Conservation (phyloP, 2,329 filamentous ascomycete species). For the Colletotrichum chrysophilum region DNA sequence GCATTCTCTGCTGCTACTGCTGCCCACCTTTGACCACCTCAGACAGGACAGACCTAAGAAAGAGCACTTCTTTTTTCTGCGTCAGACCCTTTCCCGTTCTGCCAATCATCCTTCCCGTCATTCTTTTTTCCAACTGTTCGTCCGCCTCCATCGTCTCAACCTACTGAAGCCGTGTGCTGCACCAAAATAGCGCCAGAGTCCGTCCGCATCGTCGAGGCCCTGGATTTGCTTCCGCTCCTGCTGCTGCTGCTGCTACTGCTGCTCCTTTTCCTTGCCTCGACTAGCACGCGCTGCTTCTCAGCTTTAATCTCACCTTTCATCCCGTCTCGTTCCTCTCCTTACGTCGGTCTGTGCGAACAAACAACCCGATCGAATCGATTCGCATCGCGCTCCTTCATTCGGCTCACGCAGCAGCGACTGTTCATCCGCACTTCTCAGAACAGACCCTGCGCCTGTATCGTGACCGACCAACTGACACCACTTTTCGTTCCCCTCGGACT, state of each 20-base stretch:
- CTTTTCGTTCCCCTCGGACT: background rate
- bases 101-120: slow-evolving; percentile 20
- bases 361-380: background rate
- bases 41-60: background rate
- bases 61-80: background rate
- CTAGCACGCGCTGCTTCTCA: background rate
- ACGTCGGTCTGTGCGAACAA: slow-evolving; percentile 16
- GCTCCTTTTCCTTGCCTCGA: background rate
- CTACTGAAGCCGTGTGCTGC: slow-evolving; percentile 14
- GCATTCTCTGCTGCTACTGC: background rate
- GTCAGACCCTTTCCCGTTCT: slow-evolving; percentile 17
- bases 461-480: background rate
- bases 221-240: background rate
- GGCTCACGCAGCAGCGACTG: background rate
- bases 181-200: slow-evolving; percentile 18
- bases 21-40: background rate
- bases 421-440: background rate
- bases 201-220: slow-evolving; percentile 2
- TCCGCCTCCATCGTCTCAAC: slow-evolving; percentile 14
- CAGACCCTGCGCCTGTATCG: background rate
- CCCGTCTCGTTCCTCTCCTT: slow-evolving; percentile 13
- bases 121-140: slow-evolving; percentile 1
- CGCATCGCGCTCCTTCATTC: background rate
- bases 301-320: slow-evolving; percentile 15
- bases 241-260: background rate